Evolutionary conservation across 1,284 basidiomycete species (phyloP), one percentile per base, ranked within the genome.

Genomic region (Sporisorium graminicola): DNA sequence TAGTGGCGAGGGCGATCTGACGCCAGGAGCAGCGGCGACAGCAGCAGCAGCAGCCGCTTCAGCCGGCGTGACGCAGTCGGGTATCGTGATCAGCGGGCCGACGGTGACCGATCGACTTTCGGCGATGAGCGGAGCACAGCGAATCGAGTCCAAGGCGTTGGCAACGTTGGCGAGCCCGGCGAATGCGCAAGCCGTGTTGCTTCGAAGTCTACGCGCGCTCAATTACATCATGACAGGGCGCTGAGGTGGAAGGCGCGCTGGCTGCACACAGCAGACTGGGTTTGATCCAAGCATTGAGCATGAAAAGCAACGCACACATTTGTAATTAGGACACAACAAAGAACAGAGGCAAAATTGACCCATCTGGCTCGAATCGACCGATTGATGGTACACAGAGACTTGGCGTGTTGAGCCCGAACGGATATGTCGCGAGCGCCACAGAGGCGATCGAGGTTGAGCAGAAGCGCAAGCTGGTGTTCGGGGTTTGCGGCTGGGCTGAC

Each of bases 171-270:
- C 82, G 16, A 83, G 79, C 60, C 82, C 82, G 12, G 64, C 80
- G 37, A 83, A 79, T 44, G 74, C 82, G 3, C 83, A 85, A 65
- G 82, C 83, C 33, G 77, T 82, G 31, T 65, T 85, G 54, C 65
- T 85, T 56, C 77, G 83, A n/a, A 74, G 78, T 53, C 67, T 85
- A 49, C 79, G 83, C 14, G 83, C 82, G 27, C 68, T 85, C 27
- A 82, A 85, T 60, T 85, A 80, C 63, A 68, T 82, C 43, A 66
- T 77, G 70, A 77, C 75, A 10, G 75, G 75, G 1, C 70, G 75
- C n/a, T 77, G 43, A 74, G 33, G 13, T 51, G 49, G 14, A 33
- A 16, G 29, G n/a, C 0, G 26, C 37, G 7, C 18, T 18, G 16
- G 37, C 18, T 40, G 37, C 16, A 35, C 51, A n/a, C n/a, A n/a